These are phyloP conservation scores for Trypanosoma conorhini DNA, from an alignment of 208 protist species.

Conservation along the genomic window DNA sequence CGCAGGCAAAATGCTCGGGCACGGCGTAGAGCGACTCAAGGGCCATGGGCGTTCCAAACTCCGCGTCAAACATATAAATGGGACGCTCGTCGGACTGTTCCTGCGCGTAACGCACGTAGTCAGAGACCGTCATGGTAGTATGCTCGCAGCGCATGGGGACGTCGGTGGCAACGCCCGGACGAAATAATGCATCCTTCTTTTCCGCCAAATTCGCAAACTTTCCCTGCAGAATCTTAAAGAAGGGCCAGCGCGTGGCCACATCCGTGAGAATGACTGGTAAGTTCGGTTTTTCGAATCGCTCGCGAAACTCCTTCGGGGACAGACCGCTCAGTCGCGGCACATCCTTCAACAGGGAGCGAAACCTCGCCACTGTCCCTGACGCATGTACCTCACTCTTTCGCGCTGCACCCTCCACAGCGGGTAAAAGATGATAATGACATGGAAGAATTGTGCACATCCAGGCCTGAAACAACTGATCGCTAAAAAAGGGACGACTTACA, in stretches of 20 bases:
- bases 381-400: not conserved
- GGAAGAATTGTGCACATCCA: slow-evolving; percentile 91
- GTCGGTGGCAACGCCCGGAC: slow-evolving; percentile 36
- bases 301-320: slow-evolving; percentile 65
- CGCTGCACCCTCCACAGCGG: slow-evolving; percentile 22
- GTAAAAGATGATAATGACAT: slow-evolving; percentile 62
- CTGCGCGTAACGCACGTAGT: slow-evolving; percentile 83
- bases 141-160: slow-evolving; percentile 84
- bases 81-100: slow-evolving; percentile 85
- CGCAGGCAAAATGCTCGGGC: slow-evolving; percentile 68
- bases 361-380: slow-evolving; percentile 16
- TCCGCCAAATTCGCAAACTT: slow-evolving; percentile 61
- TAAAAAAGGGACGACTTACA: slow-evolving; percentile 67
- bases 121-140: slow-evolving; percentile 79
- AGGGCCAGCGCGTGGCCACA: slow-evolving; percentile 80
- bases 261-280: slow-evolving; percentile 77
- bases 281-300: slow-evolving; percentile 64
- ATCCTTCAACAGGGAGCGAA: slow-evolving; percentile 64
- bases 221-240: slow-evolving; percentile 71
- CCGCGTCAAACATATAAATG: slow-evolving; percentile 91
- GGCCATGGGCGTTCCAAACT: slow-evolving; percentile 69
- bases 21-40: slow-evolving; percentile 75
- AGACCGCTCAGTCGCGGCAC: slow-evolving; percentile 59
- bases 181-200: slow-evolving; percentile 52
- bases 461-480: slow-evolving; percentile 83